Percentiles rank a stretch among this genome's conserved stretches.
Evolutionary conservation across 148 eudicot genomes (phyloP).

Genomic region (Heliamphora exappendiculata): DNA sequence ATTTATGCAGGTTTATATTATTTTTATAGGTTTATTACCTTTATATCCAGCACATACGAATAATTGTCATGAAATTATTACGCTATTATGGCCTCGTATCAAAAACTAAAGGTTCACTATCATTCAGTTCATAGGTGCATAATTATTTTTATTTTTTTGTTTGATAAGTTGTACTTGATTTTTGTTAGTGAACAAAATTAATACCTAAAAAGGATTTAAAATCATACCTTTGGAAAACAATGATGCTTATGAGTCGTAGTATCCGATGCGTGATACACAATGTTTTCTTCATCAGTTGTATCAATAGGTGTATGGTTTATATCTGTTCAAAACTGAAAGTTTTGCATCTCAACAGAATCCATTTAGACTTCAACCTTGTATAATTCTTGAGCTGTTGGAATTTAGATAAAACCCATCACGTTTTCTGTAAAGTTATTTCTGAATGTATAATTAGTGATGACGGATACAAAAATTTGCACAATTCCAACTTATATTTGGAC

Average conservation of each 20-base stretch:
- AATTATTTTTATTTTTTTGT: background rate
- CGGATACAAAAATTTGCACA: background rate
- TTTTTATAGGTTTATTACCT: background rate
- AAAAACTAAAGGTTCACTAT: background rate
- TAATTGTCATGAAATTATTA: background rate
- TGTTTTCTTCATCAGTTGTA: background rate
- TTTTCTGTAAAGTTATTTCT: background rate
- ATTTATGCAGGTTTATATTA: background rate
- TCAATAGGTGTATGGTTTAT: background rate
- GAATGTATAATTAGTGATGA: background rate
- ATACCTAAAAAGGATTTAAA: background rate
- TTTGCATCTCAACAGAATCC: background rate
- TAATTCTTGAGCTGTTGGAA: background rate
- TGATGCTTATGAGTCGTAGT: background rate
- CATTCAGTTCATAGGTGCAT: background rate
- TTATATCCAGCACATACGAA: background rate
- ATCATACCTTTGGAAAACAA: background rate
- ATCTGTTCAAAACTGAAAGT: background rate
- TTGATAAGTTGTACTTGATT: background rate
- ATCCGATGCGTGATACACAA: too few relatives aligned
- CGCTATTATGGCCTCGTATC: background rate
- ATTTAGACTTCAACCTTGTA: background rate
- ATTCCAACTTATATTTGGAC: background rate
- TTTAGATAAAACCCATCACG: background rate
- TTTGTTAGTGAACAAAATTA: background rate